Conservation (phyloP, 106 monocot species). For the Dioscorea alata region DNA sequence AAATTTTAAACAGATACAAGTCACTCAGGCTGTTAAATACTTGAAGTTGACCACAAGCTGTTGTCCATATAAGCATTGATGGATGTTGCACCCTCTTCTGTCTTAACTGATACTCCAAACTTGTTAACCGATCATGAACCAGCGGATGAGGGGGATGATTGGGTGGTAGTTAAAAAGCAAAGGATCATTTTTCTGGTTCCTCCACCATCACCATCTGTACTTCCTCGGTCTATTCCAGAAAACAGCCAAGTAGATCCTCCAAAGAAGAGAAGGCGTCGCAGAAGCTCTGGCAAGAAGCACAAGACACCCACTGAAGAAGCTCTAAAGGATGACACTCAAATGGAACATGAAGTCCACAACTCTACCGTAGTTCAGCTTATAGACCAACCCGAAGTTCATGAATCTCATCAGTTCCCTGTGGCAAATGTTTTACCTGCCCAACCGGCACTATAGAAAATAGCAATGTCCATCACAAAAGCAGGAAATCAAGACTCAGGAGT, state of each 20-base stretch:
- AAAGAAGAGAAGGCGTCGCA: conserved; percentile 9
- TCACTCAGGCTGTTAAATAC: too few species aligned
- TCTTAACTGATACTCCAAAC: not conserved
- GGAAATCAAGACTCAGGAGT: not conserved
- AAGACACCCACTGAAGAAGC: not conserved
- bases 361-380: not conserved
- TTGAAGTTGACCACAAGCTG: too few species aligned
- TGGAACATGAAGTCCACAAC: not conserved
- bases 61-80: not conserved
- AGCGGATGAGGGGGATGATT: conserved; percentile 42
- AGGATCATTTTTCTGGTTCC: conserved; percentile 54
- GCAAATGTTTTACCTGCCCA: not conserved
- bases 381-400: not conserved
- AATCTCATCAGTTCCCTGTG: not conserved
- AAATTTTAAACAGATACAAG: too few species aligned
- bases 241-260: not conserved
- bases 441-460: not conserved
- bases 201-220: conserved; percentile 31
- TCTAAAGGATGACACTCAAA: not conserved
- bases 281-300: not conserved
- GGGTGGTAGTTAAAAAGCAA: conserved; percentile 74
- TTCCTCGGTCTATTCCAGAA: conserved; percentile 3
- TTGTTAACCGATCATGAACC: conserved; percentile 13
- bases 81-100: not conserved
- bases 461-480: not conserved